Percentiles rank a stretch among this genome's conserved stretches.
Conservation (phyloP, 768 basidiomycete species). For the Suillus variegatus region DNA sequence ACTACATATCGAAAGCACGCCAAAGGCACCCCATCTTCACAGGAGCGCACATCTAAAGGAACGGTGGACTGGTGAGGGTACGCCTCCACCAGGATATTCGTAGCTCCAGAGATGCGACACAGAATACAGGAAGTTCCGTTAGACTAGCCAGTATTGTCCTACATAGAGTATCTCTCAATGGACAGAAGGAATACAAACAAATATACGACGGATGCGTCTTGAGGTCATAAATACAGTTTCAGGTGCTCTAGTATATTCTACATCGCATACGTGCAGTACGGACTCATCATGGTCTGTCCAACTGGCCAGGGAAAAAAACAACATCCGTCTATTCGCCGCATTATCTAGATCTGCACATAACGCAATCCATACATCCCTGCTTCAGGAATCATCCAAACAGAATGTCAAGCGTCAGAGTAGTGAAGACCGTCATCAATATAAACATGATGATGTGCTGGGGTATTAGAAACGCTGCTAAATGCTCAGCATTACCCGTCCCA, state of each 20-base stretch:
- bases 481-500: slow-evolving; percentile 62
- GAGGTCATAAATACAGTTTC: not conserved
- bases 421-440: slow-evolving; percentile 38
- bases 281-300: not conserved
- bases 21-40: too few species aligned
- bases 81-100: too few species aligned
- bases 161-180: too few species aligned
- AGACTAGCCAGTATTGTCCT: too few species aligned
- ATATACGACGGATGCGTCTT: too few species aligned
- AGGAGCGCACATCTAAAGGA: too few species aligned
- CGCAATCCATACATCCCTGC: not conserved
- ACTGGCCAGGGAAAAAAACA: not conserved
- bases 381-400: slow-evolving; percentile 30
- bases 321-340: too few species aligned
- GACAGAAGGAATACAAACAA: too few species aligned
- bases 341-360: not conserved
- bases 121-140: too few species aligned
- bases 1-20: too few species aligned
- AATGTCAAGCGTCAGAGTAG: slow-evolving; percentile 36
- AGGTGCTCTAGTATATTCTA: not conserved
- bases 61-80: too few species aligned
- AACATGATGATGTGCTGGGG: slow-evolving; percentile 51
- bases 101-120: too few species aligned
- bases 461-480: slow-evolving; percentile 62
- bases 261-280: not conserved